A percentile compares a stretch with the other conserved stretches of the same genome.
These are phyloP conservation scores for Podila verticillata DNA, from an alignment of 192 early-diverging fungal genomes.

Conservation along the genomic window DNA sequence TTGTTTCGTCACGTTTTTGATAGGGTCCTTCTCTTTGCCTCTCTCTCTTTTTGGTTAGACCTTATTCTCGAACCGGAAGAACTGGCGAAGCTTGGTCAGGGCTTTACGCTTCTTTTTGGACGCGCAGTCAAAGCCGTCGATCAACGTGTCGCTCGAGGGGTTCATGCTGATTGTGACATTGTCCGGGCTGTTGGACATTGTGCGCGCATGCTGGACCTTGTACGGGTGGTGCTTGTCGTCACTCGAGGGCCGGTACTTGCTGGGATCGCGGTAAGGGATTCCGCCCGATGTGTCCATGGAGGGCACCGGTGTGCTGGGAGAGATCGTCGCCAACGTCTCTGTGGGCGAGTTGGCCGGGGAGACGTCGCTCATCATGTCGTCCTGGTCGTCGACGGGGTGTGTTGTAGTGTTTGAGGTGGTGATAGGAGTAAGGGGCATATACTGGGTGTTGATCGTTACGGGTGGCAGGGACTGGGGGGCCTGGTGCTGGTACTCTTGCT, in stretches of 20 bases:
- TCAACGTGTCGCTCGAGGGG: slow-evolving; percentile 20
- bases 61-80: slow-evolving; percentile 41
- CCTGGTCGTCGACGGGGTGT: slow-evolving; percentile 7
- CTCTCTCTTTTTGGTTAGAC: not conserved
- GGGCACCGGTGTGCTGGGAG: slow-evolving; percentile 22
- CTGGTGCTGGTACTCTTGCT: slow-evolving; percentile 5
- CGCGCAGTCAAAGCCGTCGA: slow-evolving; percentile 26
- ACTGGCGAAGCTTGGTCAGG: slow-evolving; percentile 41
- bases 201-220: slow-evolving; percentile 18
- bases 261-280: not conserved
- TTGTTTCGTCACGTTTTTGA: not conserved
- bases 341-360: slow-evolving; percentile 32
- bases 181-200: not conserved
- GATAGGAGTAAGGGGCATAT: not conserved
- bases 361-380: slow-evolving; percentile 42
- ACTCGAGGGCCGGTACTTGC: not conserved
- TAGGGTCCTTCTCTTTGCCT: not conserved
- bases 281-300: slow-evolving; percentile 9
- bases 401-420: not conserved
- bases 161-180: slow-evolving; percentile 21
- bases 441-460: slow-evolving; percentile 2
- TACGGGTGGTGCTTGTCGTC: slow-evolving; percentile 39
- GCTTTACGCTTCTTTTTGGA: slow-evolving; percentile 47
- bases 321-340: slow-evolving; percentile 47
- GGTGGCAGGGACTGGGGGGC: not conserved